Conservation (phyloP, 2,329 filamentous ascomycete species). For the Colletotrichum brevisporum region DNA sequence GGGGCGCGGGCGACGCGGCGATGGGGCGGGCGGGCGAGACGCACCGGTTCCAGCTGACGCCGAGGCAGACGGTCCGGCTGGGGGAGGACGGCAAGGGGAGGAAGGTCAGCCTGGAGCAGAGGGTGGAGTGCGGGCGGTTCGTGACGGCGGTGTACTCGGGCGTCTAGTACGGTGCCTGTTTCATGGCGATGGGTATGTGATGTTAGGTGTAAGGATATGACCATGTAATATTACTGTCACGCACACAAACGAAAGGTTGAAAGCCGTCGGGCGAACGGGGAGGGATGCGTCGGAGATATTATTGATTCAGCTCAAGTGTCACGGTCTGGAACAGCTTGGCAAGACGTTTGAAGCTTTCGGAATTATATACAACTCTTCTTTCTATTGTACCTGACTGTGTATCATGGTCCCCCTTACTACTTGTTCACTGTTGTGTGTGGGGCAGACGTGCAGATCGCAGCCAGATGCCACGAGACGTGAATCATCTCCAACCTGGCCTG, state of each 20-base stretch:
- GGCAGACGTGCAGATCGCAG: background rate
- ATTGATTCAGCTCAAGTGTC: background rate
- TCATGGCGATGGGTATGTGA: constrained; percentile 17
- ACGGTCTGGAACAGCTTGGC: background rate
- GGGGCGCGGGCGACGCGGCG: constrained; percentile 69
- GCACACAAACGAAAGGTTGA: background rate
- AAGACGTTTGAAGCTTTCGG: constrained; percentile 5
- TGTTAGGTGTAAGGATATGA: constrained; percentile 33
- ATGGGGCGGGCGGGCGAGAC: constrained; percentile 73
- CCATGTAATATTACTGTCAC: constrained; percentile 29
- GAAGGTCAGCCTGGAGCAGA: constrained; percentile 85
- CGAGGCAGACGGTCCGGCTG: constrained; percentile 77
- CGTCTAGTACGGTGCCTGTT: constrained; percentile 50
- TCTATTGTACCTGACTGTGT: background rate
- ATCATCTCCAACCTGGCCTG: constrained; percentile 29
- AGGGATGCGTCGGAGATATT: background rate
- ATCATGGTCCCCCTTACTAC: background rate
- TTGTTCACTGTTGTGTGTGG: background rate
- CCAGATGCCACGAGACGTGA: constrained; percentile 26
- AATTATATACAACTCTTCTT: constrained; percentile 14
- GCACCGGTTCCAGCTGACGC: constrained; percentile 85
- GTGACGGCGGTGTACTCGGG: constrained; percentile 88
- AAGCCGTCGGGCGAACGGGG: background rate
- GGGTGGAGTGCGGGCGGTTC: constrained; percentile 86
- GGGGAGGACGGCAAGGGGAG: constrained; percentile 72